These are phyloP conservation scores for Porphyra umbilicalis DNA, from an alignment of 31 red algal species.

Conservation along the genomic window DNA sequence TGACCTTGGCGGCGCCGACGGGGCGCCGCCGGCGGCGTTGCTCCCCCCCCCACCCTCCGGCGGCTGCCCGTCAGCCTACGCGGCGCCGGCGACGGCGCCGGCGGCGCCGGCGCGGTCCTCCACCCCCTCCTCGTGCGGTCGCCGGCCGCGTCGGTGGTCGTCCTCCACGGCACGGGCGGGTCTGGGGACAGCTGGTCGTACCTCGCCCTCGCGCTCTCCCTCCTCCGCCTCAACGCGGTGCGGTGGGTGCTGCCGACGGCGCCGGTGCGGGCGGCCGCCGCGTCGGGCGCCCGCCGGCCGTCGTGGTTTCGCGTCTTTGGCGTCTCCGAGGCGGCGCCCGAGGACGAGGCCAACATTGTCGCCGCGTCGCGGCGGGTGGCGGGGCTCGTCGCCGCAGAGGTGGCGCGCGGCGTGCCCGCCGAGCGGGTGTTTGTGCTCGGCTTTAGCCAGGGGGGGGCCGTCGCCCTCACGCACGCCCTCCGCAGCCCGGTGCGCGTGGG, in stretches of 20 bases:
- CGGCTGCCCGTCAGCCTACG: conserved; percentile 15
- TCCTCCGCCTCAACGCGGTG: conserved; percentile 54
- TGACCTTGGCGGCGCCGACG: no score
- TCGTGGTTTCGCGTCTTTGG: conserved; percentile 50
- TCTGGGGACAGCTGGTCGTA: conserved; percentile 75
- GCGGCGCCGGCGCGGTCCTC: conserved; percentile 49
- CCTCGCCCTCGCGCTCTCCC: conserved; percentile 32
- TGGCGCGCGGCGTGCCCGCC: conserved; percentile 33
- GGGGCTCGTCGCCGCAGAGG: conserved; percentile 63
- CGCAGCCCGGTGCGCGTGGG: conserved; percentile 10
- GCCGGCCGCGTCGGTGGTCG: conserved; percentile 30
- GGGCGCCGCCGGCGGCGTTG: conserved; percentile 24
- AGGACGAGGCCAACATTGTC: conserved; percentile 41
- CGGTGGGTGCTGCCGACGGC: conserved; percentile 80
- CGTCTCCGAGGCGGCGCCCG: conserved; percentile 16
- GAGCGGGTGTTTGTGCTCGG: conserved; percentile 73
- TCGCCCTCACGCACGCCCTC: conserved; percentile 46
- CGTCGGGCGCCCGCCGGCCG: conserved; percentile 9
- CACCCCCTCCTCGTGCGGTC: conserved; percentile 25
- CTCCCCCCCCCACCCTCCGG: conserved; percentile 10
- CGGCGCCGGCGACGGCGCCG: conserved; percentile 29
- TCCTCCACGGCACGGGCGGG: conserved; percentile 81
- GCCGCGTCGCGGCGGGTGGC: conserved; percentile 24
- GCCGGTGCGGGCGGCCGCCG: conserved; percentile 11
- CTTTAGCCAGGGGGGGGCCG: conserved; percentile 85